phyloP scores from a whole-genome alignment of 1,284 basidiomycete genomes.

The Cutaneotrichosporon arboriforme region DNA sequence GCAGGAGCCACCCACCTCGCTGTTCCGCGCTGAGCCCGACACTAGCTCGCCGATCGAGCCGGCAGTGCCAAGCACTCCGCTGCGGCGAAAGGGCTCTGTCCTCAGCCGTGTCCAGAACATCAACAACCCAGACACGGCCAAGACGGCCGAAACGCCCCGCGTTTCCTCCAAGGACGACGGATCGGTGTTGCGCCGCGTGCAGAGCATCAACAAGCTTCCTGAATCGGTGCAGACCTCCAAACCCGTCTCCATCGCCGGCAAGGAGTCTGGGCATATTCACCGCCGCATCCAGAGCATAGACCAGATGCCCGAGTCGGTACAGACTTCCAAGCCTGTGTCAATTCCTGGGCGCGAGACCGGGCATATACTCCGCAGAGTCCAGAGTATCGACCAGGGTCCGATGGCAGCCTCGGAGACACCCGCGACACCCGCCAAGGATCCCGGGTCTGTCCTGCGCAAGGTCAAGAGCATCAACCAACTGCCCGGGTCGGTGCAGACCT shows the following conservation, averaged over 20 bases:
- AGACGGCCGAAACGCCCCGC: neutral
- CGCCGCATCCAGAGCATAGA: neutral
- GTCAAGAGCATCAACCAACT: conserved; percentile 9
- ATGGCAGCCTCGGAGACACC: neutral
- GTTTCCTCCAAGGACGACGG: conserved; percentile 1
- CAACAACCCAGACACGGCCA: neutral
- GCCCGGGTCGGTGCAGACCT: neutral
- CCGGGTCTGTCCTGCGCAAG: conserved; percentile 10
- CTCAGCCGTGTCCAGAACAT: conserved; percentile 1
- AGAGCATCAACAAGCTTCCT: neutral
- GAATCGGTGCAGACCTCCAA: neutral
- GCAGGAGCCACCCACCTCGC: neutral
- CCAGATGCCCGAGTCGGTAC: neutral
- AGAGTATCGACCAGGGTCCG: neutral
- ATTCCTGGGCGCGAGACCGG: neutral
- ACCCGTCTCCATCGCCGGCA: neutral
- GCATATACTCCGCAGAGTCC: neutral
- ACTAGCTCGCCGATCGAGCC: neutral
- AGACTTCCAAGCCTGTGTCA: neutral
- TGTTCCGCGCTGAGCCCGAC: neutral
- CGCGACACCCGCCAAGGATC: neutral
- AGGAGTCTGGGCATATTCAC: neutral
- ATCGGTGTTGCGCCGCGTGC: neutral
- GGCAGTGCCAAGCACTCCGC: neutral
- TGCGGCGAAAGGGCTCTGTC: neutral